Conservation (phyloP, 1,284 basidiomycete genomes). For the Sanghuangporus sanghuang region DNA sequence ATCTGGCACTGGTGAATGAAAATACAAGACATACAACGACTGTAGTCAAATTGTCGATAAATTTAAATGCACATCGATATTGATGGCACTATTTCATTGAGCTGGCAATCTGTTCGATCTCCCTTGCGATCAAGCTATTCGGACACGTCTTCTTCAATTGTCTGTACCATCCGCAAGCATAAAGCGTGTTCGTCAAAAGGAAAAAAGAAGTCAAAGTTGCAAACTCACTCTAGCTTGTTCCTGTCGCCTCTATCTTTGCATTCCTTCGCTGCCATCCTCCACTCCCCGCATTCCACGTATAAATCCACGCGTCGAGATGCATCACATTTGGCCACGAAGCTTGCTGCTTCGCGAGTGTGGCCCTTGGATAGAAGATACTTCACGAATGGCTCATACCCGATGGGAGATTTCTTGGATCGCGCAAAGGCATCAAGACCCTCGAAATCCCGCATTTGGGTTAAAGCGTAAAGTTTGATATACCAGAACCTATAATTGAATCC, state of each 20-base stretch:
- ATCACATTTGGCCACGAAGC: slow-evolving; percentile 81
- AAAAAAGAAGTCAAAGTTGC: slow-evolving; percentile 11
- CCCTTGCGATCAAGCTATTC: slow-evolving; percentile 72
- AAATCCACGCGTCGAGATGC: slow-evolving; percentile 77
- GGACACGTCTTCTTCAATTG: slow-evolving; percentile 67
- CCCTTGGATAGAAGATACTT: slow-evolving; percentile 71
- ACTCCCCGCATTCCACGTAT: slow-evolving; percentile 85
- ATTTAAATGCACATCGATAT: neutral
- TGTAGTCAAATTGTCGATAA: too few species aligned
- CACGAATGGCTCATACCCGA: slow-evolving; percentile 94
- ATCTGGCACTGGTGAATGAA: neutral
- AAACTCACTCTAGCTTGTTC: slow-evolving; percentile 72
- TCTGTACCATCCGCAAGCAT: slow-evolving; percentile 32
- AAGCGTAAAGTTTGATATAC: slow-evolving; percentile 83
- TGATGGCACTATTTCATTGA: slow-evolving; percentile 50
- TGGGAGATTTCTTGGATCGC: slow-evolving; percentile 84
- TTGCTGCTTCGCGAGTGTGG: slow-evolving; percentile 65
- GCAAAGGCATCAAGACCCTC: slow-evolving; percentile 81
- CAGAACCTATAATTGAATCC: slow-evolving; percentile 62
- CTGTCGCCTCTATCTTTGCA: slow-evolving; percentile 85
- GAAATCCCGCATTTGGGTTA: slow-evolving; percentile 78
- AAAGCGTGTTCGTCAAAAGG: neutral
- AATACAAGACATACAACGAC: too few species aligned
- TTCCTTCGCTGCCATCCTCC: slow-evolving; percentile 81
- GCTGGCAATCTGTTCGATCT: slow-evolving; percentile 65